Evolutionary conservation across 2,329 filamentous ascomycete species (phyloP).

Genomic region (Cladosporium sp.): DNA sequence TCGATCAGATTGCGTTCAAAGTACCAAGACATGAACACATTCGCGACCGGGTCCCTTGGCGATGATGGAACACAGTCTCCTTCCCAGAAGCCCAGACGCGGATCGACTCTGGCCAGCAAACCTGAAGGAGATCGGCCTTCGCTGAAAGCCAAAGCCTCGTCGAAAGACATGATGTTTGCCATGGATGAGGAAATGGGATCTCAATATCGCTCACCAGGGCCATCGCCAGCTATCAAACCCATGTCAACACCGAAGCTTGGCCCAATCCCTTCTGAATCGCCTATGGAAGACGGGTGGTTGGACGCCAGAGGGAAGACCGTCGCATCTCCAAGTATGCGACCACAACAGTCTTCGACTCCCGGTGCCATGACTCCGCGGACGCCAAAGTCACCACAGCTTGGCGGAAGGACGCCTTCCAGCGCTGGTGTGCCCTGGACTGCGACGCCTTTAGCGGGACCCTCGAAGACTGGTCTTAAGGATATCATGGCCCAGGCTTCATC

Average conservation of each 20-base stretch:
- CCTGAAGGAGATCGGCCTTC: constrained; percentile 61
- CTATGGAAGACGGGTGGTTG: constrained; percentile 43
- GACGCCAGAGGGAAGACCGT: constrained; percentile 44
- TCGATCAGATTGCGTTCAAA: constrained; percentile 70
- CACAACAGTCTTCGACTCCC: constrained; percentile 30
- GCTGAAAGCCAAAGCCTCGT: constrained; percentile 68
- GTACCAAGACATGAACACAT: constrained; percentile 67
- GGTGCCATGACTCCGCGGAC: constrained; percentile 34
- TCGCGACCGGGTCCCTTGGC: constrained; percentile 64
- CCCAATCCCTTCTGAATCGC: constrained; percentile 29
- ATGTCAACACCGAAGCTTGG: constrained; percentile 32
- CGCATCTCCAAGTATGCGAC: constrained; percentile 22
- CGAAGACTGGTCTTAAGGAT: constrained; percentile 71
- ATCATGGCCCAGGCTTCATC: constrained; percentile 69
- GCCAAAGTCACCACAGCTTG: constrained; percentile 36
- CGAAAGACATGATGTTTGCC: constrained; percentile 81
- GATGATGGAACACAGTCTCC: constrained; percentile 54
- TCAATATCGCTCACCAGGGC: constrained; percentile 27
- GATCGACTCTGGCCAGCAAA: constrained; percentile 42
- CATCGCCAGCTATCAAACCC: constrained; percentile 34
- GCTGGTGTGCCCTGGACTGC: constrained; percentile 55
- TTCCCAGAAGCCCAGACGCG: constrained; percentile 46
- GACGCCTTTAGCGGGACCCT: constrained; percentile 55
- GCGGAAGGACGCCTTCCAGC: constrained; percentile 30
- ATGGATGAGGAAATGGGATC: constrained; percentile 77